Conservation (phyloP, 2,329 filamentous ascomycete species). For the Arthrobotrys entomopaga region DNA sequence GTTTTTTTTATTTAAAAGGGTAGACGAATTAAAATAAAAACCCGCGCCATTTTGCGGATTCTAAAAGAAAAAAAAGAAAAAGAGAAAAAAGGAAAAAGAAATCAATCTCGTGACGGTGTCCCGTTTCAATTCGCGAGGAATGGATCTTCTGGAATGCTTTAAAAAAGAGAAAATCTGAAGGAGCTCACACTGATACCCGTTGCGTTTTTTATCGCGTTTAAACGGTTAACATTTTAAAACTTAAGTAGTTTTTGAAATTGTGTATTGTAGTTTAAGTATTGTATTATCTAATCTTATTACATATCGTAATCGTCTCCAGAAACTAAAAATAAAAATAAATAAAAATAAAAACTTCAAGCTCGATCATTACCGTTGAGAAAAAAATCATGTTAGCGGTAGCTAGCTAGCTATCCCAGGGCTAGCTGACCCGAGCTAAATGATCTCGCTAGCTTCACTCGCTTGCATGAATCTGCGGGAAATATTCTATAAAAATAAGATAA, state of each 20-base stretch:
- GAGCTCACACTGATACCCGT: constrained; percentile 3
- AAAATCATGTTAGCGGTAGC: no score
- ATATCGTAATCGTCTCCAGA: background rate
- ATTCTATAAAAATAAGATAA: no score
- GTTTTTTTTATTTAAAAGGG: no score
- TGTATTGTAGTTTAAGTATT: no score
- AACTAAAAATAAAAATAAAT: no score
- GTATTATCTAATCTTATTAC: background rate
- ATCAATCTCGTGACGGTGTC: constrained; percentile 27
- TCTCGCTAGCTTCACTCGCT: no score
- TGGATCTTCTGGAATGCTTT: constrained; percentile 2
- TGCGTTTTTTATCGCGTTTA: constrained; percentile 26
- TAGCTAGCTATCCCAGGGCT: no score
- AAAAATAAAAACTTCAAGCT: no score
- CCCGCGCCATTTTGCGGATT: background rate
- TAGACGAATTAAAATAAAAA: background rate
- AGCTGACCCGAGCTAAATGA: no score
- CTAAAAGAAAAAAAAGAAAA: constrained; percentile 61
- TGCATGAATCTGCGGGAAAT: no score
- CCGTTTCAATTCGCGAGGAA: constrained; percentile 26
- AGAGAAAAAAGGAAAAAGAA: constrained; percentile 61
- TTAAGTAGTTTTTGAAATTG: background rate
- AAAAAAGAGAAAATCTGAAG: background rate
- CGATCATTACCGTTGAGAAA: no score
- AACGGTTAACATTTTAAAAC: background rate